A percentile compares a stretch with the other conserved stretches of the same genome.
Evolutionary conservation across 345 rosid genomes (phyloP).

Genomic region (Mallotus nudiflorus): DNA sequence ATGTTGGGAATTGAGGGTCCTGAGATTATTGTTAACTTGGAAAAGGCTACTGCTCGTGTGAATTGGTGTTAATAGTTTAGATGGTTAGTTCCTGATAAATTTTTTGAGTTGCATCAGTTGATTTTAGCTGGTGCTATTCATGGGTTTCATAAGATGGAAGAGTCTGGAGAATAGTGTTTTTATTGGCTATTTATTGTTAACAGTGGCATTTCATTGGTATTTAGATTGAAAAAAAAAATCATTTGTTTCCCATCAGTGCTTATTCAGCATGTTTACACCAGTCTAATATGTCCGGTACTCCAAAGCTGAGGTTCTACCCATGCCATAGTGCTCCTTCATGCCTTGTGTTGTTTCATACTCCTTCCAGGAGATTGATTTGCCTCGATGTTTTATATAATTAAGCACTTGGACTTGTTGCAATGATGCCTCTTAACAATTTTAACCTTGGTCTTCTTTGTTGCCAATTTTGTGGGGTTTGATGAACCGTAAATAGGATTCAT

Average conservation of each 20-base stretch:
- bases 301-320: neutral
- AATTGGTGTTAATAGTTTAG: no score
- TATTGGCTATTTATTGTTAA: neutral
- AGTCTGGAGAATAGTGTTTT: no score
- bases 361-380: neutral
- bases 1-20: no score
- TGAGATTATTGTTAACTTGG: no score
- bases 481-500: neutral
- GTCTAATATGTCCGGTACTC: neutral
- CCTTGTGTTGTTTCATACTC: neutral
- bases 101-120: no score
- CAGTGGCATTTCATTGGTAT: neutral
- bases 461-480: neutral
- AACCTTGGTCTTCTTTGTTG: neutral
- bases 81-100: no score
- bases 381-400: neutral
- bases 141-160: neutral
- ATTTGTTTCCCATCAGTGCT: neutral
- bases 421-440: neutral
- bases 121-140: neutral
- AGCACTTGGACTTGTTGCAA: neutral
- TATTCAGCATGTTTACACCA: neutral
- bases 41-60: no score
- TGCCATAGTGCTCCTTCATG: neutral
- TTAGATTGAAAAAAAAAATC: neutral